phyloP scores from a whole-genome alignment of 192 early-diverging fungal genomes.

The Borealophlyctis nickersoniae region DNA sequence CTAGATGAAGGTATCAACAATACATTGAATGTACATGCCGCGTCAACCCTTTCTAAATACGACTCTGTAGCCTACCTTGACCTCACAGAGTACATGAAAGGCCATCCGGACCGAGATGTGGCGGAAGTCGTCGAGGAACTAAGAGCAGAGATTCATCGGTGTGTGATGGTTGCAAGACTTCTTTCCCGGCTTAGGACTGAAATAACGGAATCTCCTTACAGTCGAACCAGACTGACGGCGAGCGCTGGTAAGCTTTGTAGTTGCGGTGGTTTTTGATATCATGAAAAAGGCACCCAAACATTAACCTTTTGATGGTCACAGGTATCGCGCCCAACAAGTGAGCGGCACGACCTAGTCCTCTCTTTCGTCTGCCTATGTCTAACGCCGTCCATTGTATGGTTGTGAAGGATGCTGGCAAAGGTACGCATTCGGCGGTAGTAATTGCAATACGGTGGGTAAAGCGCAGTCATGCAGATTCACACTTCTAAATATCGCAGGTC shows the following conservation, averaged over 20 bases:
- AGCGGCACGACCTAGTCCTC: too few relatives aligned
- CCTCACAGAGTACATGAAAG: slow-evolving; percentile 44
- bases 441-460: neutral
- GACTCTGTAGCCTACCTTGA: slow-evolving; percentile 37
- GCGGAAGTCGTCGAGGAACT: slow-evolving; percentile 49
- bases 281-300: too few relatives aligned
- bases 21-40: neutral
- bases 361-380: too few relatives aligned
- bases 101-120: slow-evolving; percentile 32
- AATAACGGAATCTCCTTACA: neutral
- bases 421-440: slow-evolving; percentile 8
- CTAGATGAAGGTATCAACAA: slow-evolving; percentile 46
- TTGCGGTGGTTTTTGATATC: neutral
- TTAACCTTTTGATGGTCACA: neutral
- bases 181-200: slow-evolving; percentile 7
- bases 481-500: neutral
- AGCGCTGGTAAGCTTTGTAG: slow-evolving; percentile 29
- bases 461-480: neutral
- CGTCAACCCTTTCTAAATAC: neutral
- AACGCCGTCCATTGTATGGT: too few relatives aligned
- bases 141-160: slow-evolving; percentile 45
- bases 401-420: slow-evolving; percentile 33
- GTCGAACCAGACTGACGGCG: slow-evolving; percentile 26
- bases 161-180: slow-evolving; percentile 14
- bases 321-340: slow-evolving; percentile 32